Evolutionary conservation across 176 grass and related monocot species (phyloP).

Genomic region (Pharus latifolius): DNA sequence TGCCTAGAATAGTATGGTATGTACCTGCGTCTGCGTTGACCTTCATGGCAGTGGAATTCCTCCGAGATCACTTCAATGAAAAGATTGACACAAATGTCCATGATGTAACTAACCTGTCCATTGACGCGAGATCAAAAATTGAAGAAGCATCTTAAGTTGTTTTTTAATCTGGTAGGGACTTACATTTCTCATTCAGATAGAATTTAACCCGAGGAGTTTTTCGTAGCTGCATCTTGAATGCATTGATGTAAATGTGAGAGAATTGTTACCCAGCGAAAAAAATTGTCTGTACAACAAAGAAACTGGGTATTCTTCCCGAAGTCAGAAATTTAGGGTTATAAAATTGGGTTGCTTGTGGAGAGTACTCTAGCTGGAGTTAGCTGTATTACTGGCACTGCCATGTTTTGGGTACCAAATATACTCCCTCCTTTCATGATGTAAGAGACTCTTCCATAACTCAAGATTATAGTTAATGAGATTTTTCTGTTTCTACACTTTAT

Average conservation of each 20-base stretch:
- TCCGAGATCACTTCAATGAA: constrained; percentile 79
- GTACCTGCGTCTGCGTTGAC: constrained; percentile 87
- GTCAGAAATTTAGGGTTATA: background rate
- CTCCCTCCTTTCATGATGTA: too few relatives aligned
- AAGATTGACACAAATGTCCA: constrained; percentile 22
- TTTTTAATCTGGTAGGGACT: background rate
- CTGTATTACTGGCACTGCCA: too few relatives aligned
- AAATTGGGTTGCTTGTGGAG: background rate
- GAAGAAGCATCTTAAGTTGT: constrained; percentile 23
- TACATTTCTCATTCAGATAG: background rate
- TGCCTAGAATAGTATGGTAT: constrained; percentile 87
- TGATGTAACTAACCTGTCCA: constrained; percentile 26
- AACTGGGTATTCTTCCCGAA: background rate
- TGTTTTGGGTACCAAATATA: too few relatives aligned
- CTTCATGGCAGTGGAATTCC: constrained; percentile 96
- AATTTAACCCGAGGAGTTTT: constrained; percentile 3
- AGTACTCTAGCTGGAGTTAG: background rate
- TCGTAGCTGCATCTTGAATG: background rate
- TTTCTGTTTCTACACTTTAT: too few relatives aligned
- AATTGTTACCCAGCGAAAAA: background rate
- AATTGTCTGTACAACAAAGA: background rate
- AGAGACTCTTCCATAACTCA: too few relatives aligned
- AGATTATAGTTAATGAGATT: too few relatives aligned
- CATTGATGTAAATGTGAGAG: background rate
- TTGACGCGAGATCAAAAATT: constrained; percentile 43